phyloP scores from a whole-genome alignment of 2,329 filamentous ascomycete genomes.

The Neopestalotiopsis sp. region DNA sequence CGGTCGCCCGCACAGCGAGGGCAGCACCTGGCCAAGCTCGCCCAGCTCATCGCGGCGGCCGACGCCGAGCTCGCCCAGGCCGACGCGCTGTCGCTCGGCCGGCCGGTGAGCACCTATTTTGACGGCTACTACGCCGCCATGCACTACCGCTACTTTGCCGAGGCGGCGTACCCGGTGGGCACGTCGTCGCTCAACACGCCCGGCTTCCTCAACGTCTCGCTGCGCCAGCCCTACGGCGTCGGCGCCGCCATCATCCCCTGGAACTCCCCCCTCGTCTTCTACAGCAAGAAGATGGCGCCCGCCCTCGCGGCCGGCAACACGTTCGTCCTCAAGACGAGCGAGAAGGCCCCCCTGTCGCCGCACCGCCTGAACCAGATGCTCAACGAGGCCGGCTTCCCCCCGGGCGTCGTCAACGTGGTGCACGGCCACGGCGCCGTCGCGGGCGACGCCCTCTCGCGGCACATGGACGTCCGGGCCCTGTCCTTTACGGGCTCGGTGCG shows the following conservation, averaged over 20 bases:
- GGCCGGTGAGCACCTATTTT: constrained; percentile 26
- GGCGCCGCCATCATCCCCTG: constrained; percentile 55
- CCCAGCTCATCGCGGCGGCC: constrained; percentile 24
- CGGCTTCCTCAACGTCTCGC: constrained; percentile 25
- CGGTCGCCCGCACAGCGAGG: constrained; percentile 25
- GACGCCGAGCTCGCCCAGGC: constrained; percentile 23
- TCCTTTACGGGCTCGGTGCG: constrained; percentile 78
- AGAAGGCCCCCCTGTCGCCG: constrained; percentile 68
- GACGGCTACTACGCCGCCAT: constrained; percentile 23
- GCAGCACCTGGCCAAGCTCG: constrained; percentile 25
- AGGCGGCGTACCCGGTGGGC: constrained; percentile 27
- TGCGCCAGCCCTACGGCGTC: constrained; percentile 23
- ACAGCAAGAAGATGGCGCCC: constrained; percentile 77
- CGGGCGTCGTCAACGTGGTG: constrained; percentile 75
- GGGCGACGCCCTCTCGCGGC: constrained; percentile 69
- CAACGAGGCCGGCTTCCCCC: constrained; percentile 75
- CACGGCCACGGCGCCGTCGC: constrained; percentile 71
- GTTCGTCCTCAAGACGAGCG: constrained; percentile 66
- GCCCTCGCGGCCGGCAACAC: constrained; percentile 69
- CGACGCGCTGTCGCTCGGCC: constrained; percentile 25
- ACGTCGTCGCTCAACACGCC: constrained; percentile 25
- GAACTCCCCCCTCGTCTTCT: constrained; percentile 81
- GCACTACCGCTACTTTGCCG: constrained; percentile 25
- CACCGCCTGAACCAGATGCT: constrained; percentile 68
- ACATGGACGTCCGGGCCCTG: constrained; percentile 73